Conservation (phyloP, 2,329 filamentous ascomycete species). For the Rachicladosporium sp. region DNA sequence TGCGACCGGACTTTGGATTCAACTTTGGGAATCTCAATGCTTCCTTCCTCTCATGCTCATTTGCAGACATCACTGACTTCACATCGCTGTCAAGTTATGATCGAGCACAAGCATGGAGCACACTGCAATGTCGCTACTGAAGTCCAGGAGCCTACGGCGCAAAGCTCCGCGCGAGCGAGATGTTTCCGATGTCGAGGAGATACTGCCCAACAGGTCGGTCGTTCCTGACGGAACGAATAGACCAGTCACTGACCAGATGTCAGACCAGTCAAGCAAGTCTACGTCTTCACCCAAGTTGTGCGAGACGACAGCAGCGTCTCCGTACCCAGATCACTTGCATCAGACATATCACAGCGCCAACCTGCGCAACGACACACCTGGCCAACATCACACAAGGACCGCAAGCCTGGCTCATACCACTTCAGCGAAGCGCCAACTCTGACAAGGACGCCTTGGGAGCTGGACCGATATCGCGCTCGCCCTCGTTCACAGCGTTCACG, state of each 20-base stretch:
- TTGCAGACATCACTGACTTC: too few relatives aligned
- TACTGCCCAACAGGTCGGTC: too few relatives aligned
- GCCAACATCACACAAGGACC: conserved; percentile 5
- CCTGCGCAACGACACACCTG: conserved; percentile 10
- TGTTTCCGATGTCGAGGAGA: too few relatives aligned
- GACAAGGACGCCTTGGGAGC: conserved; percentile 28
- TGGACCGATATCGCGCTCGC: conserved; percentile 18
- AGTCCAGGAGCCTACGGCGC: too few relatives aligned
- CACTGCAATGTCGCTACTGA: too few relatives aligned
- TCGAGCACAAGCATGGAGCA: too few relatives aligned
- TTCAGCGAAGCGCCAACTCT: conserved; percentile 13
- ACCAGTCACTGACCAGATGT: not conserved
- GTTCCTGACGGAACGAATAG: too few relatives aligned
- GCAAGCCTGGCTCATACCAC: conserved; percentile 5
- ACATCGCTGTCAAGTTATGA: too few relatives aligned
- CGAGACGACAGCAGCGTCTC: not conserved
- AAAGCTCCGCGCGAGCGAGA: too few relatives aligned
- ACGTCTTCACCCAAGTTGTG: conserved; percentile 4
- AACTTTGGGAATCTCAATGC: too few relatives aligned
- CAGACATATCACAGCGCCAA: conserved; percentile 1
- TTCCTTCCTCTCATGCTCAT: too few relatives aligned
- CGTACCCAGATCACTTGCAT: not conserved
- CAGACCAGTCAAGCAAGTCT: conserved; percentile 1
- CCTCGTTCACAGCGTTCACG: conserved; percentile 2
- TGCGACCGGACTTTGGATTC: too few relatives aligned